Conservation (phyloP, 78 protist species). For the Dictyostelium intermedium region DNA sequence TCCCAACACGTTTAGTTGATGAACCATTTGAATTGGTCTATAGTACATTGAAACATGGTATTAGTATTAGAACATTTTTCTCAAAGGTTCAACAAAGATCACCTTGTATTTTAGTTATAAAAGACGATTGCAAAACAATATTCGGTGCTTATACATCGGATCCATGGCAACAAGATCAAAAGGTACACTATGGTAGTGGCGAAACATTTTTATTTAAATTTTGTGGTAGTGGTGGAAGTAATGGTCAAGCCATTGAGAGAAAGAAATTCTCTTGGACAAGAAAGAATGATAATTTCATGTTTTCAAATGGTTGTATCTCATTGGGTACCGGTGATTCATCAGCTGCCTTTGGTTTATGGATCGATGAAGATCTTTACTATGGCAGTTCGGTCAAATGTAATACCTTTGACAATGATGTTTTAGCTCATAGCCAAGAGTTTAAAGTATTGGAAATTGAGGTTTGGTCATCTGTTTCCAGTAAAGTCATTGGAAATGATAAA, state of each 20-base stretch:
- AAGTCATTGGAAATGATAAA: not conserved
- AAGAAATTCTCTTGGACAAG: constrained; percentile 69
- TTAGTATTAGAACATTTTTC: constrained; percentile 53
- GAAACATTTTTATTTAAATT: constrained; percentile 63
- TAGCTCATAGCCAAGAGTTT: constrained; percentile 35
- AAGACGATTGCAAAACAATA: constrained; percentile 34
- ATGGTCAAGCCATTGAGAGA: not conserved
- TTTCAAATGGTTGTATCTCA: constrained; percentile 33
- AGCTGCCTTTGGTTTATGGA: constrained; percentile 70
- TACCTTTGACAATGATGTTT: constrained; percentile 46
- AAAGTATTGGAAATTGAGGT: constrained; percentile 61
- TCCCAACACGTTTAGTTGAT: constrained; percentile 23
- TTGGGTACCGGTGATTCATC: constrained; percentile 48
- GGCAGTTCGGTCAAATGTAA: constrained; percentile 28
- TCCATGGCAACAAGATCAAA: constrained; percentile 63
- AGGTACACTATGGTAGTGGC: constrained; percentile 72
- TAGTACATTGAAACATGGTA: constrained; percentile 42
- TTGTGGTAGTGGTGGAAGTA: not conserved
- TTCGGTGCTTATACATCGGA: constrained; percentile 69
- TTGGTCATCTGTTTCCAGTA: constrained; percentile 46
- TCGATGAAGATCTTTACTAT: constrained; percentile 66
- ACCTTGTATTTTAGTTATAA: constrained; percentile 53
- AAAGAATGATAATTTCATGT: constrained; percentile 58
- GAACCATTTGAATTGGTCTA: constrained; percentile 57
- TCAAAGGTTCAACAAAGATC: constrained; percentile 23